Base-by-base conservation (phyloP, 2,329 filamentous ascomycete genomes). In the Aspergillus bombycis region DNA sequence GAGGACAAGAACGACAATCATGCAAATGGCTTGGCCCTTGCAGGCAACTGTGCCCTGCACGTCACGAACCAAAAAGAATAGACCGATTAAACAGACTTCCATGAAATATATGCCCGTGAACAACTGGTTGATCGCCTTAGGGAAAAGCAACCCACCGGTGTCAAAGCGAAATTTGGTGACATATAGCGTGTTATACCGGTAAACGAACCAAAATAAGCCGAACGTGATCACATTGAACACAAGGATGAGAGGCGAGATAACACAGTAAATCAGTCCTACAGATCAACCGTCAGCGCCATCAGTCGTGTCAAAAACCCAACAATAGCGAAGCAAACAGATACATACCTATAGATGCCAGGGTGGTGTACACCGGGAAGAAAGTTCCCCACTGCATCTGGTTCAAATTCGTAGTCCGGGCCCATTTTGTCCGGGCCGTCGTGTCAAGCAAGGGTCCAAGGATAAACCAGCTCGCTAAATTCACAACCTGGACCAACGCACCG, bases 181-280 rank as follows among this genome's bases (percentile, higher is more conserved):
- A 72, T 97, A 99, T 23, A 99, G 86, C 81, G 96, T 96, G 69
- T 94, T 94, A 79, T 98, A 98, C n/a, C 94, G 88, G 76, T 98
- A 93, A 0, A 95, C 94, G 52, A 97, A 84, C 94, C 94, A 99
- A 67, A 98, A 89, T 0, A 99, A 83, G 54, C 87, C 86, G 76
- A 98, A 98, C 0, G 94, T 97, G 75, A 98, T 88, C 71, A 97
- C 88, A 70, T 95, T 94, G 81, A 99, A 98, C 26, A 98, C 81
- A 56, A 95, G 87, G 74, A 99, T 97, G 14, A 99, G 82, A 0
- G 95, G 95, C 0, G 95, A 89, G 48, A 98, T 89, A 62, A 98
- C 86, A 45, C 89, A 92, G 78, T 98, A 99, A 45, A 98, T 89
- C 48, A 97, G 78, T 1, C 88, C 82, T 83, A 54, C 12, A 36